Conservation (phyloP, 306 rosid genomes). For the Gastrolobium villosum region DNA sequence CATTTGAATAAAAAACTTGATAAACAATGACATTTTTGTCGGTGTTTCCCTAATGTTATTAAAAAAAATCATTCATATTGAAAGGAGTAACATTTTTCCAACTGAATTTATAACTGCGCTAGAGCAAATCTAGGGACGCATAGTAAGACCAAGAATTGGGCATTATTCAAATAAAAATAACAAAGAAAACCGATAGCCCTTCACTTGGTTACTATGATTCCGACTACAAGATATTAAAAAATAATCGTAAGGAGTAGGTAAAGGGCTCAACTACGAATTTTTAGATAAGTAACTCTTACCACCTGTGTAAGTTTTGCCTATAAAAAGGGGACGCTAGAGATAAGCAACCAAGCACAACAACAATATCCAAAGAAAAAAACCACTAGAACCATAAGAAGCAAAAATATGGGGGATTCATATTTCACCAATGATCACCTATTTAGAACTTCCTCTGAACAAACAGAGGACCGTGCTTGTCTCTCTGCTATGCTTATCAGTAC, state of each 20-base stretch:
- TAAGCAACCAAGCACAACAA: neutral
- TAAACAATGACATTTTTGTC: too few relatives aligned
- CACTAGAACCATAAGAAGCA: too few relatives aligned
- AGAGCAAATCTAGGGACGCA: too few relatives aligned
- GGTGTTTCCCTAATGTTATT: too few relatives aligned
- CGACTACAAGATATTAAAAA: neutral
- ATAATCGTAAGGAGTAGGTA: neutral
- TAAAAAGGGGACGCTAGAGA: neutral
- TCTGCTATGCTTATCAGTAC: slow-evolving; percentile 3
- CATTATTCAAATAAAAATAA: too few relatives aligned
- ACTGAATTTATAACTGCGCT: too few relatives aligned
- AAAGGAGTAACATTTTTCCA: too few relatives aligned
- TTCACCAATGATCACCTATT: neutral
- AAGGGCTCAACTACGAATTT: neutral
- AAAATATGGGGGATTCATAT: slow-evolving; percentile 23
- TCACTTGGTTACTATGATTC: neutral
- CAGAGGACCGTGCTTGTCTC: slow-evolving; percentile 22
- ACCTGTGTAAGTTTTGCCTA: neutral
- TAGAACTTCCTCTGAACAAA: neutral
- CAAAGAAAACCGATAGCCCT: neutral
- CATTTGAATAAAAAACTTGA: too few relatives aligned
- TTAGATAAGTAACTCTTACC: neutral
- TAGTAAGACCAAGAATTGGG: too few relatives aligned
- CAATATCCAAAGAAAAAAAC: neutral
- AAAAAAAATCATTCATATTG: too few relatives aligned